These are phyloP conservation scores for Trichophyton benhamiae DNA, from an alignment of 2,329 filamentous ascomycete genomes.

Conservation along the genomic window DNA sequence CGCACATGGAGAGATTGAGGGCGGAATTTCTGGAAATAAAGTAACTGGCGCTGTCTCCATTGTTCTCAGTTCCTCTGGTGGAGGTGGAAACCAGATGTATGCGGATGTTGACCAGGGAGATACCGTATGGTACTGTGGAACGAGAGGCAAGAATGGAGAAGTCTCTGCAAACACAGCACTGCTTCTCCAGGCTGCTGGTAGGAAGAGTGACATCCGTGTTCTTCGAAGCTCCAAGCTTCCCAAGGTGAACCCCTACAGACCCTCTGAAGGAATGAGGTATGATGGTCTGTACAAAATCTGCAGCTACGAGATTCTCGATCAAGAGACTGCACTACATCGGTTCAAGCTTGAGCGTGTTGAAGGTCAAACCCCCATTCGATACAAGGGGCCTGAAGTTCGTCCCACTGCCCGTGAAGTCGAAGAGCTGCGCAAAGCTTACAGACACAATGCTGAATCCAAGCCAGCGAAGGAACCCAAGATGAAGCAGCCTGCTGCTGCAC, in stretches of 20 bases:
- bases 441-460: background rate
- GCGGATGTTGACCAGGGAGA: slow-evolving; percentile 41
- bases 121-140: slow-evolving; percentile 42
- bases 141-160: slow-evolving; percentile 25
- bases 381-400: slow-evolving; percentile 27
- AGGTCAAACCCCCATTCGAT: slow-evolving; percentile 39
- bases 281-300: slow-evolving; percentile 45
- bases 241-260: slow-evolving; percentile 31
- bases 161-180: slow-evolving; percentile 26
- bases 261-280: slow-evolving; percentile 41
- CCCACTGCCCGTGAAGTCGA: slow-evolving; percentile 33
- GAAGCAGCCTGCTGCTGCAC: background rate
- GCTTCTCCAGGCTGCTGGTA: slow-evolving; percentile 31
- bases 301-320: slow-evolving; percentile 28
- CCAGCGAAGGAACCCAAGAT: background rate
- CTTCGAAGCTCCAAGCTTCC: slow-evolving; percentile 34
- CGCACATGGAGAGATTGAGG: slow-evolving; percentile 18
- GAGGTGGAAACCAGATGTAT: slow-evolving; percentile 25
- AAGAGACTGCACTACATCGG: slow-evolving; percentile 30
- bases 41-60: slow-evolving; percentile 42
- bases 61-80: slow-evolving; percentile 32
- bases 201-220: slow-evolving; percentile 37
- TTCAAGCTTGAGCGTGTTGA: slow-evolving; percentile 37
- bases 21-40: slow-evolving; percentile 37
- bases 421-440: slow-evolving; percentile 4